Percentiles rank a stretch among this genome's conserved stretches.
These are phyloP conservation scores for Phaseolus lunatus DNA, from an alignment of 306 rosid genomes.

Conservation along the genomic window DNA sequence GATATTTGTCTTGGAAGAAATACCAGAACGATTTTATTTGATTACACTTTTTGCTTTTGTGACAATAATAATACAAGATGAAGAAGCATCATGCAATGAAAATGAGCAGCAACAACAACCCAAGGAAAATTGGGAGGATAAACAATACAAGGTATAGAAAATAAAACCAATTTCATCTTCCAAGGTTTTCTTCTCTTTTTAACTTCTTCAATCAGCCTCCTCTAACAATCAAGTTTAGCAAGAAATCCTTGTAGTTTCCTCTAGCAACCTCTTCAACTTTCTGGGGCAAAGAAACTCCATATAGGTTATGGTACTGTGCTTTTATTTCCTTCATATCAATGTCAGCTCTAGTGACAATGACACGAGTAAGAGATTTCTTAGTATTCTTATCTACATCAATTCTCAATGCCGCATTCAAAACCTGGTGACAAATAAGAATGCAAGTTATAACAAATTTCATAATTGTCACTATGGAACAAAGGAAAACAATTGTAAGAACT, in stretches of 20 bases:
- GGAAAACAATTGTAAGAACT: not conserved
- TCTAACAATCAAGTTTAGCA: slow-evolving; percentile 70
- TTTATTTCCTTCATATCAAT: slow-evolving; percentile 71
- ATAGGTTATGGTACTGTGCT: slow-evolving; percentile 55
- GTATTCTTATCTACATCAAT: slow-evolving; percentile 62
- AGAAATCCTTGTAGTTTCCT: slow-evolving; percentile 89
- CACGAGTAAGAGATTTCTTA: slow-evolving; percentile 79
- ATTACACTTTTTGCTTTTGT: not conserved
- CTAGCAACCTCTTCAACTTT: slow-evolving; percentile 68
- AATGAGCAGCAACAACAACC: slow-evolving; percentile 32
- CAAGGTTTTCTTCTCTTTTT: not conserved
- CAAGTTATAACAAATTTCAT: not conserved
- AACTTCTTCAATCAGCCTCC: slow-evolving; percentile 46
- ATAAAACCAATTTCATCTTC: slow-evolving; percentile 13
- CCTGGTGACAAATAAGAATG: slow-evolving; percentile 33
- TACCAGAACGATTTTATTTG: not conserved
- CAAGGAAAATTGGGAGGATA: not conserved
- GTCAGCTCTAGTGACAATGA: slow-evolving; percentile 84
- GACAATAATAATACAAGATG: slow-evolving; percentile 17
- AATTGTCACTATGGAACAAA: not conserved
- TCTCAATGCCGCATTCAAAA: slow-evolving; percentile 65
- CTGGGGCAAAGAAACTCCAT: slow-evolving; percentile 63
- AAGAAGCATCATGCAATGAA: slow-evolving; percentile 16
- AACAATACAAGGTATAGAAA: slow-evolving; percentile 13
- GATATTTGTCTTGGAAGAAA: not conserved